Conservation (phyloP, 1,284 basidiomycete species). For the Takashimella tepidaria region DNA sequence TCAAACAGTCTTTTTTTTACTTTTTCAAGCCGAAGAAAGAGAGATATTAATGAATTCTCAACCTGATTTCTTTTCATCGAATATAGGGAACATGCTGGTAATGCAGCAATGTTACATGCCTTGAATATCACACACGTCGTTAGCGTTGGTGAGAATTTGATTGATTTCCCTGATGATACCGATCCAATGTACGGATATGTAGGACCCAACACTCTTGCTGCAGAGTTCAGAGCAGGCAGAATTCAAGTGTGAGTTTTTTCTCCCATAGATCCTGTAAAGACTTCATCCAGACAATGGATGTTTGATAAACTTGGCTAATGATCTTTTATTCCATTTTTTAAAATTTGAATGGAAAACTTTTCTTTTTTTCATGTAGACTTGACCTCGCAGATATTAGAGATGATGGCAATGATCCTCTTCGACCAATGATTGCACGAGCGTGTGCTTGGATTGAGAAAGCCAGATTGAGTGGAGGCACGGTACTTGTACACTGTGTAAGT, state of each 20-base stretch:
- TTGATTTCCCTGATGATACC: constrained; percentile 23
- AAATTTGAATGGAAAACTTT: too few relatives aligned
- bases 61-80: constrained; percentile 7
- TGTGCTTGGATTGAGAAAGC: constrained; percentile 92
- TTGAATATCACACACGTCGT: constrained; percentile 98
- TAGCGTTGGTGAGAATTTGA: constrained; percentile 73
- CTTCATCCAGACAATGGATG: not conserved
- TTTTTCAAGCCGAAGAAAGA: too few relatives aligned
- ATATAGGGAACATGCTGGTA: constrained; percentile 84
- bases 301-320: too few relatives aligned
- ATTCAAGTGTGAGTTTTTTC: constrained; percentile 34
- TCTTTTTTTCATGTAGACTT: constrained; percentile 25
- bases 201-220: constrained; percentile 35
- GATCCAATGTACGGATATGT: constrained; percentile 28
- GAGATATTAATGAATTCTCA: too few relatives aligned
- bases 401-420: constrained; percentile 90
- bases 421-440: constrained; percentile 77
- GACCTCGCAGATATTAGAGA: constrained; percentile 55
- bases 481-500: constrained; percentile 79
- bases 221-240: constrained; percentile 34
- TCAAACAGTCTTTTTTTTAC: too few relatives aligned
- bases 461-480: constrained; percentile 71
- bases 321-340: too few relatives aligned
- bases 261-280: not conserved
- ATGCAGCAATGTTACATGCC: constrained; percentile 90